These are phyloP conservation scores for Yamadazyma pseudoaaseri DNA, from an alignment of 1,139 yeast species.

Conservation along the genomic window DNA sequence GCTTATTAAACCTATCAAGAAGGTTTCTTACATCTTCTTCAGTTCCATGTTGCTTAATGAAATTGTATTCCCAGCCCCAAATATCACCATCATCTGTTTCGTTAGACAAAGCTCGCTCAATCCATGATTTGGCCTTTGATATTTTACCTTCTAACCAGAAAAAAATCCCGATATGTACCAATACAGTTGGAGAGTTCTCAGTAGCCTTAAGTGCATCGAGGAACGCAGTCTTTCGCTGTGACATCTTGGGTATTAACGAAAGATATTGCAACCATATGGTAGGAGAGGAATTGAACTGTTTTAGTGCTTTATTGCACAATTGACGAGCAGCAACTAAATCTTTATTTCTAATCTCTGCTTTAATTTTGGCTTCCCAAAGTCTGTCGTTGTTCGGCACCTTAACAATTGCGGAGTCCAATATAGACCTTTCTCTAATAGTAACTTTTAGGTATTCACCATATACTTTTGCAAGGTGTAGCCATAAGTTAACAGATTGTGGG, in stretches of 20 bases:
- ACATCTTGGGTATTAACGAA: constrained; percentile 46
- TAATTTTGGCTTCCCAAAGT: constrained; percentile 59
- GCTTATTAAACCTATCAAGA: constrained; percentile 23
- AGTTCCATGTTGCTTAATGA: constrained; percentile 22
- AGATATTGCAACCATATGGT: constrained; percentile 63
- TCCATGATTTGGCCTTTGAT: constrained; percentile 70
- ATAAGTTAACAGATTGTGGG: constrained; percentile 45
- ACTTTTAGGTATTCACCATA: constrained; percentile 38
- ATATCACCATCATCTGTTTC: constrained; percentile 67
- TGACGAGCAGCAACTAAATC: constrained; percentile 55
- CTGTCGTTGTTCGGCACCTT: constrained; percentile 47
- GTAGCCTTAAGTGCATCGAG: constrained; percentile 73
- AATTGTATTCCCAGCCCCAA: constrained; percentile 70
- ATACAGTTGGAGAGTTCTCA: constrained; percentile 55
- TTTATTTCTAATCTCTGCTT: constrained; percentile 53
- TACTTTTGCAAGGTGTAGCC: constrained; percentile 54
- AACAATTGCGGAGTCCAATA: constrained; percentile 65
- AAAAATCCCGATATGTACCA: constrained; percentile 63
- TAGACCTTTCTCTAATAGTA: constrained; percentile 64
- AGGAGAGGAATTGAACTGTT: constrained; percentile 58
- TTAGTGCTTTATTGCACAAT: constrained; percentile 59
- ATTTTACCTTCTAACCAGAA: constrained; percentile 70
- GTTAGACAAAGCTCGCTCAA: constrained; percentile 60
- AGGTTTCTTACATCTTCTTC: constrained; percentile 19
- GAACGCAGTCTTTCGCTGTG: constrained; percentile 62